These are phyloP conservation scores for Pezicula neosporulosa DNA, from an alignment of 2,329 filamentous ascomycete genomes.

Conservation along the genomic window DNA sequence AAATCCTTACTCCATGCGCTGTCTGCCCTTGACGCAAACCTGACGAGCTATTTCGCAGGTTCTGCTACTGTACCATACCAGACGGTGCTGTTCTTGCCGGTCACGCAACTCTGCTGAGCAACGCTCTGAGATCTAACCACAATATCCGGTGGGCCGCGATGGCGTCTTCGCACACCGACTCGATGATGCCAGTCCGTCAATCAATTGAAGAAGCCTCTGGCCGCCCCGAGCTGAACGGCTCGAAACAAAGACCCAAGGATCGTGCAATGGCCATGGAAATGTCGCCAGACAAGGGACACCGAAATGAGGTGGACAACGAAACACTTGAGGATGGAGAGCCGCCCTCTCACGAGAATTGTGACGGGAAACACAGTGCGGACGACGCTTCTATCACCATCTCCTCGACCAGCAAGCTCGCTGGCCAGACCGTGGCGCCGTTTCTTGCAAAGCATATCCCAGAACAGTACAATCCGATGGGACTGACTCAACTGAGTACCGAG, in stretches of 20 bases:
- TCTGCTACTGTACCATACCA: too few species aligned
- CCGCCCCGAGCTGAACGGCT: constrained; percentile 6
- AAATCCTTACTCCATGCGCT: not conserved
- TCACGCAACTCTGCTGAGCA: not conserved
- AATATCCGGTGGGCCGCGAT: constrained; percentile 8
- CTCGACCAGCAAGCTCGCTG: constrained; percentile 24
- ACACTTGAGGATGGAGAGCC: constrained; percentile 13
- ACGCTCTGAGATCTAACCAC: not conserved
- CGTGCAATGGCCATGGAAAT: constrained; percentile 12
- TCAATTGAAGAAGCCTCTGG: constrained; percentile 20
- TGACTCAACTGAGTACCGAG: constrained; percentile 33
- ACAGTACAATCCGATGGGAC: constrained; percentile 77
- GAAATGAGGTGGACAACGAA: constrained; percentile 3
- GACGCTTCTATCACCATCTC: constrained; percentile 22
- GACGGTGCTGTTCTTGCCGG: not conserved
- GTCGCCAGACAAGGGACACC: constrained; percentile 4
- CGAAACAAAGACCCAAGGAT: constrained; percentile 5
- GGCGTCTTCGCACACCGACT: constrained; percentile 20
- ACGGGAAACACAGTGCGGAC: constrained; percentile 12
- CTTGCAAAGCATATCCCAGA: constrained; percentile 86
- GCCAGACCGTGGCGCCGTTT: constrained; percentile 56
- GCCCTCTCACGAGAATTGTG: constrained; percentile 22
- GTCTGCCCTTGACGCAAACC: not conserved
- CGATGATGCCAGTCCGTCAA: constrained; percentile 16
- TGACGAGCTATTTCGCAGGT: not conserved